phyloP scores from a whole-genome alignment of 331 rosid genomes.

The Cydonia oblonga region DNA sequence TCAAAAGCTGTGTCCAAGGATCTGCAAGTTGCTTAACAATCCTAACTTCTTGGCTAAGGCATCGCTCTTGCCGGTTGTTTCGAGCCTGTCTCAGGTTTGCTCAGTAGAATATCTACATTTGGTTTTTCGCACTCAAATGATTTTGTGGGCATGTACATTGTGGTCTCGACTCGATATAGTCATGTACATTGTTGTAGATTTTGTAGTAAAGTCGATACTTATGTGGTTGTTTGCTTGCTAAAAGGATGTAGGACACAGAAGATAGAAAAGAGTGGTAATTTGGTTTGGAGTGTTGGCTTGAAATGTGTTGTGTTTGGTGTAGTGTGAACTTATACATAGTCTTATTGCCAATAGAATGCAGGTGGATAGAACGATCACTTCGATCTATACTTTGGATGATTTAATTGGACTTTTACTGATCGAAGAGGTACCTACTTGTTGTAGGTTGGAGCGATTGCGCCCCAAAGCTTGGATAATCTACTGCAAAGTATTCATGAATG shows the following conservation, averaged over 20 bases:
- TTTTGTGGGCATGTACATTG: background rate
- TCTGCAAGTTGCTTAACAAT: conserved; percentile 67
- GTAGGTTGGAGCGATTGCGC: conserved; percentile 83
- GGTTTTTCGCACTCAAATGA: background rate
- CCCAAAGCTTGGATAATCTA: conserved; percentile 73
- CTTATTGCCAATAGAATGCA: background rate
- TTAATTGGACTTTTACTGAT: background rate
- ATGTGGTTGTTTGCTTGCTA: background rate
- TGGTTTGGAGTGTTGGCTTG: background rate
- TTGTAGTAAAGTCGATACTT: background rate
- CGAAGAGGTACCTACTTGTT: conserved; percentile 15
- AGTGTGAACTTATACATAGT: background rate
- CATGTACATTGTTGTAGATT: background rate
- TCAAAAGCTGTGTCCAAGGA: conserved; percentile 91
- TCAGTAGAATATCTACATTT: background rate
- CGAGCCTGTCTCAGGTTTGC: conserved; percentile 77
- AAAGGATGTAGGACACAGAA: background rate
- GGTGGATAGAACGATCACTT: background rate
- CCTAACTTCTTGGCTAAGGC: conserved; percentile 79
- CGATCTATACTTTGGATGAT: background rate
- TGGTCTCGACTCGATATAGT: background rate
- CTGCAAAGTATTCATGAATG: conserved; percentile 67
- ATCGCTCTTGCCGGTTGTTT: conserved; percentile 69
- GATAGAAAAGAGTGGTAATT: background rate
- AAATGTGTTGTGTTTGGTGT: background rate